Conservation (phyloP, 768 basidiomycete genomes). For the Tulasnella sp. region DNA sequence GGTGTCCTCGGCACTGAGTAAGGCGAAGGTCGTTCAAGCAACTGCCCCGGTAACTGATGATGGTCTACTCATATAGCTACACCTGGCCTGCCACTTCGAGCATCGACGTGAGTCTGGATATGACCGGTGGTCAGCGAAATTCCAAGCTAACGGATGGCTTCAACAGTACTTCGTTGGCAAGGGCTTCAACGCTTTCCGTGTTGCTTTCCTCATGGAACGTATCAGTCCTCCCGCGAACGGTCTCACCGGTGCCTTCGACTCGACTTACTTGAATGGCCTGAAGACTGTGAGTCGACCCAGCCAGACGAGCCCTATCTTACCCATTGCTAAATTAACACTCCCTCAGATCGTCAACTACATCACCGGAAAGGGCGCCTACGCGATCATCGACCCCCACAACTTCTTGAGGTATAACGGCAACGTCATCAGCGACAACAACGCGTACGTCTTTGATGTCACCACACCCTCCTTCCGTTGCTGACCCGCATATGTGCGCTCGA, state of each 20-base stretch:
- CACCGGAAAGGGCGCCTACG: conserved; percentile 47
- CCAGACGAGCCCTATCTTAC: neutral
- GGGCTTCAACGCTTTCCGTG: conserved; percentile 52
- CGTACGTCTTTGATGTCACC: conserved; percentile 17
- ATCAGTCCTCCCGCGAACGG: conserved; percentile 42
- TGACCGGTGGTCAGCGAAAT: neutral
- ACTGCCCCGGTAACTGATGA: neutral
- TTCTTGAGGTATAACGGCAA: conserved; percentile 47
- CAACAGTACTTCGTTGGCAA: conserved; percentile 39
- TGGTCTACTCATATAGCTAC: conserved; percentile 21
- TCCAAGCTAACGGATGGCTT: neutral
- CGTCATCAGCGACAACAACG: conserved; percentile 37
- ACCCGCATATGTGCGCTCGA: neutral
- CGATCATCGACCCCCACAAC: conserved; percentile 48
- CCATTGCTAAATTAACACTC: conserved; percentile 38
- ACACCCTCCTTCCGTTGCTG: neutral
- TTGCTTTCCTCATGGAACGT: conserved; percentile 51
- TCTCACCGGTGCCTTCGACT: conserved; percentile 42
- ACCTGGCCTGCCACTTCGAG: conserved; percentile 37
- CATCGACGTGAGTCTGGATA: conserved; percentile 25
- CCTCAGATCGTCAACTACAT: conserved; percentile 41
- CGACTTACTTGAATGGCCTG: conserved; percentile 41
- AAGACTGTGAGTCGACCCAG: conserved; percentile 23
- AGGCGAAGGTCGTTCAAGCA: neutral
- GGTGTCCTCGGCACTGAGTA: conserved; percentile 31